Evolutionary conservation across 345 rosid genomes (phyloP).

Genomic region (Salix arbutifolia): DNA sequence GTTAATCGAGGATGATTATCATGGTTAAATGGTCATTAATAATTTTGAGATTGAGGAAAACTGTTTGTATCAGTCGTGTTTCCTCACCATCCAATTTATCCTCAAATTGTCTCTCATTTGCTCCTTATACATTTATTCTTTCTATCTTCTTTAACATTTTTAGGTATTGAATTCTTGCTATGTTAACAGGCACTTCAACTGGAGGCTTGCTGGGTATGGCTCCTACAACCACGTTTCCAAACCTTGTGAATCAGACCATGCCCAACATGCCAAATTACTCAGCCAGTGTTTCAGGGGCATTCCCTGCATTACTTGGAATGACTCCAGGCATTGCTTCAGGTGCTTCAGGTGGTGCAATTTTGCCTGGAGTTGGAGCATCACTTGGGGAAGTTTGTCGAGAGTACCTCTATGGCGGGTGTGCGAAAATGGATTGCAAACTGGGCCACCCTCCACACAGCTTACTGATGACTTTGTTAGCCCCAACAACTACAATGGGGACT

Average conservation of each 20-base stretch:
- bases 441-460: constrained; percentile 89
- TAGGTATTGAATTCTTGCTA: constrained; percentile 1
- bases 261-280: constrained; percentile 99
- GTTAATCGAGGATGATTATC: neutral
- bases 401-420: constrained; percentile 83
- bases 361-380: constrained; percentile 94
- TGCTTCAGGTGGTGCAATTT: constrained; percentile 89
- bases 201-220: constrained; percentile 76
- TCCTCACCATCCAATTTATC: neutral
- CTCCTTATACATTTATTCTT: neutral
- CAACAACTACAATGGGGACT: constrained; percentile 83
- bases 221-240: constrained; percentile 68
- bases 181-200: constrained; percentile 55
- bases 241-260: constrained; percentile 86
- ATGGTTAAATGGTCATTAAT: neutral
- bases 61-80: neutral
- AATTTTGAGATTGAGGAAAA: neutral
- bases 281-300: constrained; percentile 90
- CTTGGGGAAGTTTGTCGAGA: constrained; percentile 96
- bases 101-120: neutral
- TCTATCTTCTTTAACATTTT: neutral
- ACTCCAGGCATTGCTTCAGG: constrained; percentile 87
- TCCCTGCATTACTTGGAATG: constrained; percentile 91
- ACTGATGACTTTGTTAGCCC: constrained; percentile 93
- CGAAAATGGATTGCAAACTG: constrained; percentile 73